Evolutionary conservation across 1,139 yeast species (phyloP), one percentile per base, ranked within the genome.

Genomic region (Insectozyma bohioensis): DNA sequence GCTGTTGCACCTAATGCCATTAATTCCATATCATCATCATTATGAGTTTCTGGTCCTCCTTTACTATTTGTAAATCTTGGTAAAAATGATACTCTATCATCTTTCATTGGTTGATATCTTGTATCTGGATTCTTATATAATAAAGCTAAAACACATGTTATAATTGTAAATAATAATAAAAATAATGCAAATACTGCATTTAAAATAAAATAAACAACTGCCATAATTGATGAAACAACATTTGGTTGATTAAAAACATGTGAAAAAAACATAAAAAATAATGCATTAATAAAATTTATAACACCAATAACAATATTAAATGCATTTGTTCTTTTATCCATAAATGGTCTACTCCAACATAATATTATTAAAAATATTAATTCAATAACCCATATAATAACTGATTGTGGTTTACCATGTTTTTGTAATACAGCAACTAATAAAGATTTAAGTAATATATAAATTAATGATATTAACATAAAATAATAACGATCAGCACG

Each of bases 91-190:
- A 86, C 94, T 58, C 98, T 80, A 54, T 92, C 98, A 57, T 92
- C 98, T 49, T 85, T 84, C 87, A 92, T 86, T 47, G 97, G 97
- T 67, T 88, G 94, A 65, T 92, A 92, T 48, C 96, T 75, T 11
- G 94, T 80, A 61, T 92, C 98, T 36, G 98, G 98, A 58, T 92
- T 88, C 67, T 84, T 87, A 58, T 86, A 83, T 21, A 90, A 51
- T 47, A 90, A 61, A 0, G 97, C 96, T 57, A 87, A 70, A 8
- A 82, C 70, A 63, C 97, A 88, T 4, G 95, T 86, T 28, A 88
- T 78, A 46, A 90, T 81, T 35, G 95, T 86, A 71, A 88, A 81
- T 35, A 92, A 68, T 52, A 92, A 68, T 51, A 92, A 70, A 51
- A 86, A 76, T 45, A 87, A 69, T 2, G 97, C 94, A 59, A 90